Evolutionary conservation across 805 yeast species (phyloP).

Genomic region (Clavispora phyllophila): DNA sequence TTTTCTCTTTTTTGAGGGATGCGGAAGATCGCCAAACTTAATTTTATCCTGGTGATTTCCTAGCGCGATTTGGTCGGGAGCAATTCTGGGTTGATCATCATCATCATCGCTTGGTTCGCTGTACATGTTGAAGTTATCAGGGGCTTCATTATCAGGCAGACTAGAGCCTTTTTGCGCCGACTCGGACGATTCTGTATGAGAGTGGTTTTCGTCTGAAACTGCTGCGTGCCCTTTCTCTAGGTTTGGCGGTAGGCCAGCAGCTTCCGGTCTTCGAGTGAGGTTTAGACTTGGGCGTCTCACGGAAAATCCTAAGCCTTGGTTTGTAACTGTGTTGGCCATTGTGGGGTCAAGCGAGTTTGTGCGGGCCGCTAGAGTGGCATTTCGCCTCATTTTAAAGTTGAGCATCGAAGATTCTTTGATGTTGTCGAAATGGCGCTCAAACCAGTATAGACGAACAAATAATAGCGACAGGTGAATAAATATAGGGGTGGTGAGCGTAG

Average conservation of each 20-base stretch:
- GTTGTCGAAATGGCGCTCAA: constrained; percentile 78
- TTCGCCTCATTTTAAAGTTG: constrained; percentile 77
- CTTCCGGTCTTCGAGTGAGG: background rate
- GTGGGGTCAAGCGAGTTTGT: constrained; percentile 29
- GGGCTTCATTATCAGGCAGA: constrained; percentile 1
- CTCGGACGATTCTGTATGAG: background rate
- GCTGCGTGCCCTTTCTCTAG: background rate
- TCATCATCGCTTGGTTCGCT: constrained; percentile 43
- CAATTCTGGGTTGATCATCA: constrained; percentile 11
- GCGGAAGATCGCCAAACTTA: constrained; percentile 57
- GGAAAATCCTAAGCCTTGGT: constrained; percentile 23
- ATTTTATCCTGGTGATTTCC: constrained; percentile 29
- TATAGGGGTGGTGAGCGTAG: constrained; percentile 78
- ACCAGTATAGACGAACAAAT: constrained; percentile 80
- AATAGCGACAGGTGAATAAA: constrained; percentile 78
- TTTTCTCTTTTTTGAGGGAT: constrained; percentile 40
- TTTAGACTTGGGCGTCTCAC: background rate
- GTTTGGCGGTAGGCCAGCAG: too few species aligned
- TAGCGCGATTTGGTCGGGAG: background rate
- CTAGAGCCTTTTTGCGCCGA: background rate
- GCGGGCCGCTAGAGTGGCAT: constrained; percentile 62
- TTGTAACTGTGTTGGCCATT: constrained; percentile 25
- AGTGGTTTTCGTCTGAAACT: background rate
- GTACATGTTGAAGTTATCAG: constrained; percentile 20
- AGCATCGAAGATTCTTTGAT: constrained; percentile 73